phyloP scores from a whole-genome alignment of 306 rosid genomes.

The Cucurbita argyrosperma region DNA sequence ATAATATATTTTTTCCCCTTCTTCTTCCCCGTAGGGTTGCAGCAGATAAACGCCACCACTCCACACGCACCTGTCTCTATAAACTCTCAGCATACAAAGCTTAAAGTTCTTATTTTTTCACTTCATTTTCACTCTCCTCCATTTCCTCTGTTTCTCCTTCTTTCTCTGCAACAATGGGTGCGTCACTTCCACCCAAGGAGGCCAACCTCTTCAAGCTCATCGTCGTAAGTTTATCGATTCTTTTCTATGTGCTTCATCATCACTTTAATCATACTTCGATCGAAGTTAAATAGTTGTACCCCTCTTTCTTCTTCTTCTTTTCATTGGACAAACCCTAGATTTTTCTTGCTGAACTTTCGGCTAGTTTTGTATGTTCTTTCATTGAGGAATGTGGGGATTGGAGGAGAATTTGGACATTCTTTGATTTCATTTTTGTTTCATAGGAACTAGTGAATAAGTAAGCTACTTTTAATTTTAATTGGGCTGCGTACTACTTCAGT shows the following conservation, averaged over 20 bases:
- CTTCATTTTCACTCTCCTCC: background rate
- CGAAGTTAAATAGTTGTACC: background rate
- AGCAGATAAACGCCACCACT: conserved; percentile 50
- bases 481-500: background rate
- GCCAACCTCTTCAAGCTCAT: conserved; percentile 97
- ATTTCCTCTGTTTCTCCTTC: background rate
- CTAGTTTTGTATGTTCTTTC: background rate
- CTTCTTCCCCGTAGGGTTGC: conserved; percentile 50
- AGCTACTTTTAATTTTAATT: background rate
- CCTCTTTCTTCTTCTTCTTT: background rate
- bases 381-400: background rate
- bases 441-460: background rate
- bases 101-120: background rate
- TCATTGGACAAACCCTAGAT: conserved; percentile 35
- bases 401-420: background rate
- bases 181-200: conserved; percentile 81
- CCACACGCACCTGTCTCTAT: background rate
- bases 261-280: conserved; percentile 15
- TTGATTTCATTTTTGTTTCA: background rate
- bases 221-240: conserved; percentile 62
- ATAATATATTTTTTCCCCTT: background rate
- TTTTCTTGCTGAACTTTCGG: background rate
- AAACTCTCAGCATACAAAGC: background rate
- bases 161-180: conserved; percentile 55
- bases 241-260: background rate